Evolutionary conservation across 2,329 filamentous ascomycete species (phyloP).

Genomic region (Clonostachys rosea): DNA sequence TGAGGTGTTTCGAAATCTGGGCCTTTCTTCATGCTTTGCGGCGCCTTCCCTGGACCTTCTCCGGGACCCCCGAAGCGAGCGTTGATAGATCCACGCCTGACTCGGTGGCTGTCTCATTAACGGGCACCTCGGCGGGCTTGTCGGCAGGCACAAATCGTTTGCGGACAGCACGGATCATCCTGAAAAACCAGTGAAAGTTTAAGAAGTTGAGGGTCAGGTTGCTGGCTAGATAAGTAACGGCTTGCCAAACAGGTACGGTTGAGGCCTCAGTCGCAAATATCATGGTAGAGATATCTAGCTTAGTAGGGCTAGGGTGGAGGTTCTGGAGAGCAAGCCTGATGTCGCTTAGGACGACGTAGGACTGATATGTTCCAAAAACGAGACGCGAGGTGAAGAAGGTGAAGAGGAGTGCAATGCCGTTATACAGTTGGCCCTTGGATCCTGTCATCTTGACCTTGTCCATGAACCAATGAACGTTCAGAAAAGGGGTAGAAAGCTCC

Average conservation of each 20-base stretch:
- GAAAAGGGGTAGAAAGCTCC: constrained; percentile 79
- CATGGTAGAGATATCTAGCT: constrained; percentile 13
- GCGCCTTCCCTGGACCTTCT: constrained; percentile 10
- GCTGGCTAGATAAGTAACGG: constrained; percentile 59
- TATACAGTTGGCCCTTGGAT: constrained; percentile 67
- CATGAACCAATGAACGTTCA: constrained; percentile 90
- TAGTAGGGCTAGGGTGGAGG: constrained; percentile 24
- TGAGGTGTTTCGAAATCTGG: no score
- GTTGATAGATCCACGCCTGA: constrained; percentile 19
- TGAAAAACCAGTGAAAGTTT: constrained; percentile 82
- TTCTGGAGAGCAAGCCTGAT: constrained; percentile 49
- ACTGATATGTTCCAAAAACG: constrained; percentile 72
- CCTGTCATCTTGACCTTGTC: constrained; percentile 83
- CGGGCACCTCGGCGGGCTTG: constrained; percentile 16
- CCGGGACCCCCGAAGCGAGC: constrained; percentile 17
- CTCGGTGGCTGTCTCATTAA: constrained; percentile 12
- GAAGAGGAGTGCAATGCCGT: constrained; percentile 66
- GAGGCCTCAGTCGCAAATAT: constrained; percentile 41
- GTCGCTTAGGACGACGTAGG: constrained; percentile 64
- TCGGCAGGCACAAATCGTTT: constrained; percentile 63
- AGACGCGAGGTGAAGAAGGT: constrained; percentile 77
- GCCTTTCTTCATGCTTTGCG: constrained; percentile 18
- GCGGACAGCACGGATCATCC: constrained; percentile 77
- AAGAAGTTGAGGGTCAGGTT: constrained; percentile 71
- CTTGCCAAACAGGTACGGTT: constrained; percentile 66